Conservation (phyloP, 352 stramenopile species). For the Lagenidium sp. region DNA sequence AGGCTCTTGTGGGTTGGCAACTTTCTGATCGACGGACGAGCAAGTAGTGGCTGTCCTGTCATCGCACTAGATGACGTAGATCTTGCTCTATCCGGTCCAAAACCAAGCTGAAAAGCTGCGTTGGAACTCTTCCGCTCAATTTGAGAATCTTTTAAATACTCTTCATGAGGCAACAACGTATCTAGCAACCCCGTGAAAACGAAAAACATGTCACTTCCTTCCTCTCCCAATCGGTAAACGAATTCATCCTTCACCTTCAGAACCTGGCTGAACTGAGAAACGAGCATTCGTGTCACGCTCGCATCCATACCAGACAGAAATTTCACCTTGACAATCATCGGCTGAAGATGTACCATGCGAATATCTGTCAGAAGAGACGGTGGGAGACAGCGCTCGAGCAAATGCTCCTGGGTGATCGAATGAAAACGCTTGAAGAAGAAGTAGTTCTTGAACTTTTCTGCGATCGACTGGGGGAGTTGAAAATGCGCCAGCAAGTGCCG, state of each 20-base stretch:
- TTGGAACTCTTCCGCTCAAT: too few relatives aligned
- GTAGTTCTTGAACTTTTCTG: conserved; percentile 47
- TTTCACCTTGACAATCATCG: conserved; percentile 60
- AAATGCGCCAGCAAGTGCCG: conserved; percentile 50
- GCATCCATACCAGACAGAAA: conserved; percentile 50
- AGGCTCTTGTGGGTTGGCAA: conserved; percentile 1
- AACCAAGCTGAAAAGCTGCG: too few relatives aligned
- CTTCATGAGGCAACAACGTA: conserved; percentile 29
- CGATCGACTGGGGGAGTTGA: conserved; percentile 23
- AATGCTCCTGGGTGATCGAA: conserved; percentile 61
- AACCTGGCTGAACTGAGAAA: conserved; percentile 57
- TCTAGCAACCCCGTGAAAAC: conserved; percentile 55
- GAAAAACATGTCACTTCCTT: conserved; percentile 71
- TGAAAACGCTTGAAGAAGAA: conserved; percentile 71
- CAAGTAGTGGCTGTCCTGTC: too few relatives aligned
- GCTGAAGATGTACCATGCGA: conserved; percentile 49
- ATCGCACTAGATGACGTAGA: too few relatives aligned
- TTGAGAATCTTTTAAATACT: too few relatives aligned
- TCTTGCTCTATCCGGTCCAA: background rate
- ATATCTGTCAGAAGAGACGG: conserved; percentile 63
- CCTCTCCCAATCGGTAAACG: conserved; percentile 49
- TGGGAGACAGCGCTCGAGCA: conserved; percentile 49
- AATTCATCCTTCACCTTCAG: conserved; percentile 53
- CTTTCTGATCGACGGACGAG: background rate
- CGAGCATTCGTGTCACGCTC: conserved; percentile 53